Evolutionary conservation across 345 rosid species (phyloP).

Genomic region (Acer yangbiense): DNA sequence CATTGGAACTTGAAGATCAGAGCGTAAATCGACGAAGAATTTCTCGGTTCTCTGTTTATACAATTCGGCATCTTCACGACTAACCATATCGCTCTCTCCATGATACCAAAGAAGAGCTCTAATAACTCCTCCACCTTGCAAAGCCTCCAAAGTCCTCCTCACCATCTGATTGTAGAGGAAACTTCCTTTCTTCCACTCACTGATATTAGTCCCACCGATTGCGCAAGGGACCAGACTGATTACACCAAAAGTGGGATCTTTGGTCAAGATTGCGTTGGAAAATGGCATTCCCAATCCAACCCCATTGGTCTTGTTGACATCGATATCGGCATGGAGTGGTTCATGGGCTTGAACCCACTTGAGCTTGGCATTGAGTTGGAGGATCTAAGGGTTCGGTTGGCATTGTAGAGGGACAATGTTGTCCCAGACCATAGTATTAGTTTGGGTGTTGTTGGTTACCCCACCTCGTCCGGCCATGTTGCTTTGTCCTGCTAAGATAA

Average conservation of each 20-base stretch:
- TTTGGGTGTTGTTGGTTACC: slow-evolving; percentile 24
- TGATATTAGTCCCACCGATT: slow-evolving; percentile 72
- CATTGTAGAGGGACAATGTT: slow-evolving; percentile 64
- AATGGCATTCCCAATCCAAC: slow-evolving; percentile 86
- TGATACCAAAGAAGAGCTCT: slow-evolving; percentile 80
- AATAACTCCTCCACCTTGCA: slow-evolving; percentile 46
- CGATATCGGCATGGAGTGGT: slow-evolving; percentile 49
- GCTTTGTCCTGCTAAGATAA: too few relatives aligned
- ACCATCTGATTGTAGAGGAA: slow-evolving; percentile 54
- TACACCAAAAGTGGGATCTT: slow-evolving; percentile 25
- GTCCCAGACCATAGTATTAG: slow-evolving; percentile 50
- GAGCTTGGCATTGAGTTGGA: slow-evolving; percentile 42
- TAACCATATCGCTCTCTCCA: slow-evolving; percentile 72
- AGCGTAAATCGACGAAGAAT: slow-evolving; percentile 57
- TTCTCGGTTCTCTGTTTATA: slow-evolving; percentile 52
- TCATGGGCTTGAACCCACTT: too few relatives aligned
- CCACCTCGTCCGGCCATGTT: too few relatives aligned
- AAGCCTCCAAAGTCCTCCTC: slow-evolving; percentile 43
- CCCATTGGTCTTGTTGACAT: slow-evolving; percentile 58
- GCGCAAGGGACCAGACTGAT: slow-evolving; percentile 88
- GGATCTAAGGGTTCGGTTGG: slow-evolving; percentile 47
- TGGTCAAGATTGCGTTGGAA: slow-evolving; percentile 45
- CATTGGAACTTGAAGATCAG: slow-evolving; percentile 56
- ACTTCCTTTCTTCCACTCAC: slow-evolving; percentile 68
- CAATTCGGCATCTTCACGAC: slow-evolving; percentile 44